phyloP scores from a whole-genome alignment of 257 asterid genomes.

The Fraxinus pennsylvanica region DNA sequence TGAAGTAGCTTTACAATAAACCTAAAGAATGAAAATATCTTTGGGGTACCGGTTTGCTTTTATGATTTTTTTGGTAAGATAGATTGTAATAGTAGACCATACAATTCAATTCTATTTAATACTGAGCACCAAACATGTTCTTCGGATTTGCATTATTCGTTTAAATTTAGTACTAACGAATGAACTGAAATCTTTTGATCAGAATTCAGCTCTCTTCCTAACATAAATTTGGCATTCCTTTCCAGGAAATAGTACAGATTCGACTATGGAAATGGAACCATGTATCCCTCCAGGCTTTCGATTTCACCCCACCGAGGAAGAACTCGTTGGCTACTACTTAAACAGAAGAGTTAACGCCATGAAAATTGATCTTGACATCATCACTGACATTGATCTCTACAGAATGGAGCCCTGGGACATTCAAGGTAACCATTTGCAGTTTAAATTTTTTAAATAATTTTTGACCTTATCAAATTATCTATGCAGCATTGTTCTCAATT shows the following conservation, averaged over 20 bases:
- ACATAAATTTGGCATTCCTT: not conserved
- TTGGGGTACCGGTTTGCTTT: not conserved
- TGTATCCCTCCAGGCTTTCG: conserved; percentile 93
- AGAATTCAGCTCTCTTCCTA: not conserved
- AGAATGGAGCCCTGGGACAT: conserved; percentile 97
- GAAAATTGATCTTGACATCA: conserved; percentile 76
- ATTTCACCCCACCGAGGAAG: conserved; percentile 95
- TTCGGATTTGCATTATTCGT: too few relatives aligned
- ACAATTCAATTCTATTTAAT: too few relatives aligned
- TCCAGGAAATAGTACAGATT: not conserved
- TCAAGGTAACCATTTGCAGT: conserved; percentile 49
- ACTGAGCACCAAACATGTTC: too few relatives aligned
- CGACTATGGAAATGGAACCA: conserved; percentile 59
- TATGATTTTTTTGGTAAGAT: not conserved
- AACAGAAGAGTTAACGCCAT: conserved; percentile 62
- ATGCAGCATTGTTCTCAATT: too few relatives aligned
- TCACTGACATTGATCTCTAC: conserved; percentile 80
- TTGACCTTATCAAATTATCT: too few relatives aligned
- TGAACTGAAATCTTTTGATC: too few relatives aligned
- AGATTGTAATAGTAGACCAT: too few relatives aligned
- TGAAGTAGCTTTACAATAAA: conserved; percentile 28
- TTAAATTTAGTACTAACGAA: too few relatives aligned
- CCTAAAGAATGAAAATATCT: too few relatives aligned
- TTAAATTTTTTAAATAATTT: too few relatives aligned
- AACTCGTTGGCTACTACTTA: conserved; percentile 87